Percentiles rank a stretch among this genome's conserved stretches.
Evolutionary conservation across 1,284 basidiomycete genomes (phyloP).

Genomic region (Bjerkandera adusta): DNA sequence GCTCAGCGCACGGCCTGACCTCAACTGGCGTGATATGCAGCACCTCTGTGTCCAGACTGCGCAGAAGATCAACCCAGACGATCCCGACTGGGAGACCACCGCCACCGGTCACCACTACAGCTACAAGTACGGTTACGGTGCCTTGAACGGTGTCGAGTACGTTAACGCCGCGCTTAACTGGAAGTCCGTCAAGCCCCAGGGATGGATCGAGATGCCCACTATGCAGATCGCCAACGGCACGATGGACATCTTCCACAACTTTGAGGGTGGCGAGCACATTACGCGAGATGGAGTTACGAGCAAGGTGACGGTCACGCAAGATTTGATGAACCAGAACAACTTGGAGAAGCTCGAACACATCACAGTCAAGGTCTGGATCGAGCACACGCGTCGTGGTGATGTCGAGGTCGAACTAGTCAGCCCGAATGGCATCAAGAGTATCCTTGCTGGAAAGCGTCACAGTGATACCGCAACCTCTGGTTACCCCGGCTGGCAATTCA

Average conservation of each 20-base stretch:
- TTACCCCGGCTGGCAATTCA: constrained; percentile 94
- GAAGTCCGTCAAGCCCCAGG: constrained; percentile 92
- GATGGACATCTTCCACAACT: constrained; percentile 54
- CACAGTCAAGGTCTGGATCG: constrained; percentile 91
- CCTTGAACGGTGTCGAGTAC: constrained; percentile 82
- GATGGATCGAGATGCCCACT: constrained; percentile 79
- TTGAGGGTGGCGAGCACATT: constrained; percentile 69
- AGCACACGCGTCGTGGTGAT: constrained; percentile 85
- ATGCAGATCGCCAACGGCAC: constrained; percentile 67
- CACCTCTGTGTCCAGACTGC: constrained; percentile 85
- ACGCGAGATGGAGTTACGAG: constrained; percentile 65
- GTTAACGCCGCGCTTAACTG: constrained; percentile 83
- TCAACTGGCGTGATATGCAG: constrained; percentile 97
- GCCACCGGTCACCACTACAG: constrained; percentile 81
- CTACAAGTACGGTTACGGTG: constrained; percentile 98
- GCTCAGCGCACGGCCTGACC: constrained; percentile 85
- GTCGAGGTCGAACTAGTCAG: constrained; percentile 90
- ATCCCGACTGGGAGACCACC: constrained; percentile 94
- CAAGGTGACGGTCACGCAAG: constrained; percentile 68
- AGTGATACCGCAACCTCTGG: constrained; percentile 73
- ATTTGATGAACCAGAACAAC: constrained; percentile 74
- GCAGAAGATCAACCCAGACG: constrained; percentile 80
- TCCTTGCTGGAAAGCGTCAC: constrained; percentile 75
- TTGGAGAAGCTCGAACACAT: constrained; percentile 91
- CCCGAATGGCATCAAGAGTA: constrained; percentile 84